A percentile compares a stretch with the other conserved stretches of the same genome.
Evolutionary conservation across 345 rosid species (phyloP).

Genomic region (Salix dunnii): DNA sequence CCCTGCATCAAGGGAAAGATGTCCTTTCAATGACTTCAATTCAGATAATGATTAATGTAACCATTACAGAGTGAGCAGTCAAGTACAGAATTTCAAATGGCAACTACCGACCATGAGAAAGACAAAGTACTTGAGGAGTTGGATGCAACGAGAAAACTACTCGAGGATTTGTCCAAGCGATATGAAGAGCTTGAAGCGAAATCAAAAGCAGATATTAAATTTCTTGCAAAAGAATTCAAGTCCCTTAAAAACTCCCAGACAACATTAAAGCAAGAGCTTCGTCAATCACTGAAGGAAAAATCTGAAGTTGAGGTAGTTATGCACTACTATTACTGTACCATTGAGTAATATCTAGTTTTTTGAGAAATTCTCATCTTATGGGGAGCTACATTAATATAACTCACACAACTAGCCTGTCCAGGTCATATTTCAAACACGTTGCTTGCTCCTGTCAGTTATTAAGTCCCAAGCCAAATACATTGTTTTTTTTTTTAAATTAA

Average conservation of each 20-base stretch:
- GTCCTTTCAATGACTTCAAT: background rate
- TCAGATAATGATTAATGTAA: background rate
- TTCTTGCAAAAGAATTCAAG: slow-evolving; percentile 95
- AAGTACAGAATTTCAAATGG: slow-evolving; percentile 35
- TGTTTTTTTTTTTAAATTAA: background rate
- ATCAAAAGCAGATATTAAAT: slow-evolving; percentile 89
- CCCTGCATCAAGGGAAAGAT: background rate
- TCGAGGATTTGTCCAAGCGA: slow-evolving; percentile 54
- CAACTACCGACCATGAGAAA: slow-evolving; percentile 35
- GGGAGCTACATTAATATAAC: background rate
- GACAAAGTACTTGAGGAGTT: slow-evolving; percentile 48
- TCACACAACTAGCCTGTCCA: background rate
- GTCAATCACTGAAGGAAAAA: slow-evolving; percentile 52
- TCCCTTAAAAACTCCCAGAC: slow-evolving; percentile 68
- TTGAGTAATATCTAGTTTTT: background rate
- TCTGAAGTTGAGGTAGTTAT: slow-evolving; percentile 66
- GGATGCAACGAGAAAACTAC: slow-evolving; percentile 65
- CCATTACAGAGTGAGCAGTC: slow-evolving; percentile 55
- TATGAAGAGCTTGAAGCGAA: slow-evolving; percentile 80
- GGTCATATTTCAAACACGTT: background rate
- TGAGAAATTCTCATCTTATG: background rate
- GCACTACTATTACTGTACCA: slow-evolving; percentile 6
- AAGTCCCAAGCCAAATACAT: background rate
- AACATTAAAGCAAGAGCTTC: slow-evolving; percentile 63
- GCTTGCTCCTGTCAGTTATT: background rate